Base-by-base conservation (phyloP, 148 eudicot genomes). In the Agrostemma githago region DNA sequence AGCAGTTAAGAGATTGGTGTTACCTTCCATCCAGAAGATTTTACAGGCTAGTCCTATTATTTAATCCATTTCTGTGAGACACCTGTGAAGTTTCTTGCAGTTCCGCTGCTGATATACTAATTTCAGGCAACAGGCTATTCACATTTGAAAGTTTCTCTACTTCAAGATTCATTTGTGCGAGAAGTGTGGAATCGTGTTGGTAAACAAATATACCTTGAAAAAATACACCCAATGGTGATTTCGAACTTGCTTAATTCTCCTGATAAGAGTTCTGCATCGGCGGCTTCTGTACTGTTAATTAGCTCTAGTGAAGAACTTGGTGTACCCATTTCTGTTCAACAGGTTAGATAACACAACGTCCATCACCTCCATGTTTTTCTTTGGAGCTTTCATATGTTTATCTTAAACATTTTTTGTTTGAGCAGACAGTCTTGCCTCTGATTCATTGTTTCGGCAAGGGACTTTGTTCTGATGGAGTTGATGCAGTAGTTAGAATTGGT, bases 241-340 rank as follows among this genome's bases (percentile, higher is more conserved):
- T 85, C 84, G 69, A 95, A 92, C 82, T 73, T 95, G 80, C 86
- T 79, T 59, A 79, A 85, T 74, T 79, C 96, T 80, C 90, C 96
- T 76, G 84, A 86, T 72, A 95, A 88, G 79, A 88, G 84, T 79
- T 86, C 93, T 66, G 86, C 93, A 81, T 85, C 87, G 73, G 97
- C 98, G 72, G 92, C 98, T 70, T 83, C 98, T 78, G 98, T 92
- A 72, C 81, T 95, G 68, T 86, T 95, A 76, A 90, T 95, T 88
- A 96, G 93, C 79, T 95, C 97, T 40, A 88, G 96, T 74, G 98
- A 95, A 84, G 98, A 88, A 79, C 97, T 95, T 78, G 98, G 98
- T 68, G 81, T 90, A 66, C 98, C 98, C 61, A 81, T 90, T 79
- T 85, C 90, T 21, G 75, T 95, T 82, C 86, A 95, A 80, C 97